Evolutionary conservation across 1,139 yeast genomes (phyloP).

Genomic region (Wickerhamomyces sp.): DNA sequence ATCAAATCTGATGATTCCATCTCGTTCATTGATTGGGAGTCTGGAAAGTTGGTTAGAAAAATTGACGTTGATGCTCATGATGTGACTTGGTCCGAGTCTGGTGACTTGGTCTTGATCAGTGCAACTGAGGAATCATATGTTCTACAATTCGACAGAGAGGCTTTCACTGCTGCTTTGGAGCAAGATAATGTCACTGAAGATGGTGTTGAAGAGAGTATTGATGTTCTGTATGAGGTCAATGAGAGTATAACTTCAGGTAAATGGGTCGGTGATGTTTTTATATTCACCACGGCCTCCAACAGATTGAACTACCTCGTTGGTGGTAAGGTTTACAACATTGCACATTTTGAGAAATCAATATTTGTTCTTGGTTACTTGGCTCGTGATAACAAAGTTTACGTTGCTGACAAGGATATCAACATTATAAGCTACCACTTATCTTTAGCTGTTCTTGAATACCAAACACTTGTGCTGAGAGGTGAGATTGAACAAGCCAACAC

Average conservation of each 20-base stretch:
- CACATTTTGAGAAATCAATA: conserved; percentile 87
- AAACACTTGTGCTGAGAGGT: conserved; percentile 91
- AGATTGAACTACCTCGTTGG: conserved; percentile 94
- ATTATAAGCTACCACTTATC: conserved; percentile 80
- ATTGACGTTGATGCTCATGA: conserved; percentile 77
- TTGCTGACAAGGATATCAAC: conserved; percentile 85
- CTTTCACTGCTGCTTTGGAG: conserved; percentile 59
- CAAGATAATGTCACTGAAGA: conserved; percentile 67
- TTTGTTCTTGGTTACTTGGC: conserved; percentile 87
- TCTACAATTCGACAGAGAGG: conserved; percentile 63
- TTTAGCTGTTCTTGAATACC: conserved; percentile 84
- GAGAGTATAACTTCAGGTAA: conserved; percentile 84
- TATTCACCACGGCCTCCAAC: conserved; percentile 80
- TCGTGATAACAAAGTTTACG: conserved; percentile 82
- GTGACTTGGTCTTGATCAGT: conserved; percentile 77
- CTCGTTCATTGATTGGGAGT: conserved; percentile 91
- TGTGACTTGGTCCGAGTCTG: conserved; percentile 90
- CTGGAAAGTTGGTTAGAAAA: conserved; percentile 77
- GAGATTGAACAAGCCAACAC: conserved; percentile 73
- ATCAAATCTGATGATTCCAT: conserved; percentile 77
- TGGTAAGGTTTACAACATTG: conserved; percentile 85
- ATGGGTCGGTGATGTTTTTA: conserved; percentile 96
- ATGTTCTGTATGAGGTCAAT: conserved; percentile 73
- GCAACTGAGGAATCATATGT: conserved; percentile 80
- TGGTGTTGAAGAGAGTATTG: conserved; percentile 84